Conservation (phyloP, 1,284 basidiomycete species). For the Xerocomus minutiporus region DNA sequence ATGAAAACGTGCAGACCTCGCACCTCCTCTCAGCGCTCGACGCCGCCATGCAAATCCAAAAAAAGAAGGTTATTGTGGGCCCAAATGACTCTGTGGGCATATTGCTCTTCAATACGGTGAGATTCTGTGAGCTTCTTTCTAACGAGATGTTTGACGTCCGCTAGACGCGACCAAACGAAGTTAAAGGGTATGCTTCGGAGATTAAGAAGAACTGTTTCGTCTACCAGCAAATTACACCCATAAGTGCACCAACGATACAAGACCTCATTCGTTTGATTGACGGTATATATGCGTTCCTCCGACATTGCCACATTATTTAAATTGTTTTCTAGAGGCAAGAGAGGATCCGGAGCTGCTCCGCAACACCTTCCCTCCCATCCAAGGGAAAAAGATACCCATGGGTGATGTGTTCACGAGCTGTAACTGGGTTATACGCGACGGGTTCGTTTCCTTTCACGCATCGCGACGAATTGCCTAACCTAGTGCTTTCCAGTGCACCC, state of each 20-base stretch:
- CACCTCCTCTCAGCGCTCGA: constrained; percentile 71
- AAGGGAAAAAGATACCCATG: constrained; percentile 56
- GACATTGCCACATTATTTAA: constrained; percentile 1
- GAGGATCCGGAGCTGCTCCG: constrained; percentile 54
- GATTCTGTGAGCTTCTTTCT: constrained; percentile 19
- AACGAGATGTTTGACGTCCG: constrained; percentile 10
- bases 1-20: constrained; percentile 59
- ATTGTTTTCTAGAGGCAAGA: constrained; percentile 43
- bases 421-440: constrained; percentile 82
- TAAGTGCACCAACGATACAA: constrained; percentile 79
- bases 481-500: constrained; percentile 52
- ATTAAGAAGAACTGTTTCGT: constrained; percentile 74
- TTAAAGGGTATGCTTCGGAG: constrained; percentile 54
- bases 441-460: constrained; percentile 45
- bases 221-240: constrained; percentile 71
- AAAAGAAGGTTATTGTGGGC: constrained; percentile 83
- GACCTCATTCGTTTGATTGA: constrained; percentile 67
- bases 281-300: constrained; percentile 41
- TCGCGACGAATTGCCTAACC: not conserved
- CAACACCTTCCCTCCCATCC: constrained; percentile 57
- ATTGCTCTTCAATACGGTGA: constrained; percentile 88
- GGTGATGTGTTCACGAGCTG: constrained; percentile 85
- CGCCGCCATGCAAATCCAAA: constrained; percentile 79
- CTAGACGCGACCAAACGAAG: constrained; percentile 50
- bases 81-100: constrained; percentile 88